Evolutionary conservation across 2,329 filamentous ascomycete species (phyloP), one percentile per base, ranked within the genome.

Genomic region (Huntiella savannae): DNA sequence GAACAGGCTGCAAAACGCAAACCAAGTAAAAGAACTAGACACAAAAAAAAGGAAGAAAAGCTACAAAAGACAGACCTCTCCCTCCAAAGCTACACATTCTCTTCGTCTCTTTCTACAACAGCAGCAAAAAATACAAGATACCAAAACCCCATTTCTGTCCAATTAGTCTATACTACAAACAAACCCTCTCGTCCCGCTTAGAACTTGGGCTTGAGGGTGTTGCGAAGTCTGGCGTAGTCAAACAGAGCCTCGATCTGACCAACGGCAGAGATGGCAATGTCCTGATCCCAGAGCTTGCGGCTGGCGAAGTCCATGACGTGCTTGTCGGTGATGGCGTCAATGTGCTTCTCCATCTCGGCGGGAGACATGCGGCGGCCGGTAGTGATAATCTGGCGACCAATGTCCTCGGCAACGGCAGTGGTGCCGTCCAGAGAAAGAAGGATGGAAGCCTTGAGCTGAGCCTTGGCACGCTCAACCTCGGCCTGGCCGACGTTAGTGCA

Each of bases 401-500:
- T 94, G 63, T 98, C 91, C 73, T 98, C 91, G 51, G 91, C 91
- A 47, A 95, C 81, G 57, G 91, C 86, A 42, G 91, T 96, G 60
- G 91, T 96, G 63, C 87, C 92, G 63, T 98, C 91, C 32, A 98
- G 84, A 45, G 86, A 93, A 54, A 98, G 79, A 52, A 98, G 83
- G 59, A 98, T 87, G 47, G 87, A 94, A 52, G 91, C 91, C 77
- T 98, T 98, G 58, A 98, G 80, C 71, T 98, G 91, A 53, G 91
- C 84, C 77, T 98, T 98, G 66, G 91, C 91, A 56, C 91, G 88
- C 77, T 98, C 91, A 51, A 87, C 82, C 70, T 98, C 91, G 54
- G 87, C 79, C 60, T 85, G 75, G 59, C 73, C 78, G 58, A 98
- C 91, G 66, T 78, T 82, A 71, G 78, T 79, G 58, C 83, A 91